phyloP scores from a whole-genome alignment of 2,329 filamentous ascomycete species.

The Alternaria sp. region DNA sequence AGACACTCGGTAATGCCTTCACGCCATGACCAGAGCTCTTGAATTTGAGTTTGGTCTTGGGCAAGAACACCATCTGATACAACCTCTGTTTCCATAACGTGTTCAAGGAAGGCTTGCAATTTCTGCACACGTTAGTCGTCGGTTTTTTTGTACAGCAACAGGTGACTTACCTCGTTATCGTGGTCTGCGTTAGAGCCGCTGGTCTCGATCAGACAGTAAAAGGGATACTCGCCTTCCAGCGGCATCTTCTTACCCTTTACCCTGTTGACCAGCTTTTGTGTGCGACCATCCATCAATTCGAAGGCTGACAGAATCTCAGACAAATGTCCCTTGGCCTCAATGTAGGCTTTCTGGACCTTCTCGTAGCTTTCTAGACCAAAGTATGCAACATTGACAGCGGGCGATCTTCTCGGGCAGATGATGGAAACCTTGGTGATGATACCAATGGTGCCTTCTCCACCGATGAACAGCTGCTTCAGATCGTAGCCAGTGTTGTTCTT shows the following conservation, averaged over 20 bases:
- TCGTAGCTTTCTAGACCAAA: constrained; percentile 92
- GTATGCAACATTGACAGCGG: constrained; percentile 93
- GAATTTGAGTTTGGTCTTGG: constrained; percentile 90
- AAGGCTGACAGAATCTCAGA: constrained; percentile 97
- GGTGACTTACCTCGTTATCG: constrained; percentile 68
- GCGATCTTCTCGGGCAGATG: constrained; percentile 85
- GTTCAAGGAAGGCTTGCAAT: constrained; percentile 87
- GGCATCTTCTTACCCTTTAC: constrained; percentile 82
- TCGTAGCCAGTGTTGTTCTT: constrained; percentile 99
- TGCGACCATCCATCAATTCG: constrained; percentile 92
- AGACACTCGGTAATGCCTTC: constrained; percentile 92
- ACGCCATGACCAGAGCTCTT: constrained; percentile 87
- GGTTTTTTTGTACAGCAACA: too few relatives aligned
- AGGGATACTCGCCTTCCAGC: constrained; percentile 83
- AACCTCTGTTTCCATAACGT: constrained; percentile 88
- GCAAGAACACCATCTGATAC: constrained; percentile 90
- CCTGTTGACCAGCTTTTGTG: constrained; percentile 68
- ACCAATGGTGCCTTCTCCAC: constrained; percentile 92
- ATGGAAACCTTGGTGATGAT: constrained; percentile 92
- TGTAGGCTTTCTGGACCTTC: constrained; percentile 85
- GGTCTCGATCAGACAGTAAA: constrained; percentile 97
- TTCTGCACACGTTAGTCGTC: constrained; percentile 64
- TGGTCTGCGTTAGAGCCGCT: constrained; percentile 94
- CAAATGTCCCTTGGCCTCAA: constrained; percentile 87
- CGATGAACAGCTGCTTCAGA: constrained; percentile 95